These are phyloP conservation scores for Royoungia palumana DNA, from an alignment of 768 basidiomycete species.

Conservation along the genomic window DNA sequence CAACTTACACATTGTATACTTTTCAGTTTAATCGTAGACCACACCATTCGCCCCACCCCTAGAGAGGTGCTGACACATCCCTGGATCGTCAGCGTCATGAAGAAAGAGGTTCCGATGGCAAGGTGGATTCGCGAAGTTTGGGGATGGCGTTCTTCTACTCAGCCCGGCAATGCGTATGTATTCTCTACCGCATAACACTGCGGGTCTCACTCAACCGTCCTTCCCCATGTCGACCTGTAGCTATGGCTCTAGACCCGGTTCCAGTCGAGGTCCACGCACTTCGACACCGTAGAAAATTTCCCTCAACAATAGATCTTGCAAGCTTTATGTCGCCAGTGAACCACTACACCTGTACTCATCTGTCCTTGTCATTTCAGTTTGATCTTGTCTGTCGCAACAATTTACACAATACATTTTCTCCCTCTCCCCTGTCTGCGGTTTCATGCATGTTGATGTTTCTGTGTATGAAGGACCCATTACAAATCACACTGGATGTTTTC, in stretches of 20 bases:
- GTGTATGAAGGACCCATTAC: conserved; percentile 19
- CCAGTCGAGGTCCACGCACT: conserved; percentile 28
- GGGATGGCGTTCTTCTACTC: conserved; percentile 60
- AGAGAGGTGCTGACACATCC: conserved; percentile 79
- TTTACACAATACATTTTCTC: conserved; percentile 19
- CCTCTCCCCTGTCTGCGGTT: conserved; percentile 7
- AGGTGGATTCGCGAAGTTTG: conserved; percentile 85
- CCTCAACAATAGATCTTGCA: neutral
- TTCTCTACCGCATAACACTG: neutral
- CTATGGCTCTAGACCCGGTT: conserved; percentile 27
- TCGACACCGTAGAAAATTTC: conserved; percentile 23
- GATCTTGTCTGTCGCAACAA: conserved; percentile 17
- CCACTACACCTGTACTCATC: conserved; percentile 21
- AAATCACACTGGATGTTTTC: conserved; percentile 2
- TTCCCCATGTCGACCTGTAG: conserved; percentile 3
- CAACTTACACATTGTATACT: conserved; percentile 3
- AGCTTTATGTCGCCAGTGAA: conserved; percentile 12
- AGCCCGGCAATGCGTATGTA: conserved; percentile 26
- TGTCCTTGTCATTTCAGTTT: conserved; percentile 10
- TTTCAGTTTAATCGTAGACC: conserved; percentile 66
- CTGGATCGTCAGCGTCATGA: conserved; percentile 77
- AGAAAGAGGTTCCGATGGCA: conserved; percentile 83
- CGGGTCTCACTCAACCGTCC: neutral
- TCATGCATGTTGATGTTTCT: conserved; percentile 14
- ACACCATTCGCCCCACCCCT: conserved; percentile 70